Base-by-base conservation (phyloP, 495 filamentous ascomycete genomes). In the Aspergillus haitiensis region DNA sequence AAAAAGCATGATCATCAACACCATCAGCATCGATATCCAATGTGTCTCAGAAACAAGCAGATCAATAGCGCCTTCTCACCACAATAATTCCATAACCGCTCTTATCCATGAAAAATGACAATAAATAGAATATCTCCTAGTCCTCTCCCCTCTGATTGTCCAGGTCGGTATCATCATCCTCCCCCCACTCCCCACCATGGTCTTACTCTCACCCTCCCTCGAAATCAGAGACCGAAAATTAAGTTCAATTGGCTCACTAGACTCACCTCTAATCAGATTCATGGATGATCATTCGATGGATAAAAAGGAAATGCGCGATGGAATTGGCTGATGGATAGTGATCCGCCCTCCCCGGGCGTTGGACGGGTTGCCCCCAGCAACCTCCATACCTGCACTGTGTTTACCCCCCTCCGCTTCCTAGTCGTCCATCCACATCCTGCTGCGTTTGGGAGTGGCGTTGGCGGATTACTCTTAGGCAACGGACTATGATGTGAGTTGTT, bases 341-440 rank as follows among this genome's bases (percentile, higher is more conserved):
- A 52, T 56, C 52, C 60, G 60, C 61, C 45, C 47, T 44, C 61
- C 52, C 56, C 61, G 36, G 55, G 16, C 10, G 50, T 40, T 57
- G 52, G 48, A 45, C 42, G 27, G 59, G 75, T 78, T 78, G 75
- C 75, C 75, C 72, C 62, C 61, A 59, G 70, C 75, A 77, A 78
- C 75, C 59, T 50, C 60, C 34, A 56, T 59, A 53, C 59, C 64
- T 66, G 66, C 69, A 72, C 64, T 53, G 62, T 77, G 75, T 77
- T 77, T 77, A 75, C 71, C 60, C 64, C 60, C 62, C 67, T 67
- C 67, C 59, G 68, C 66, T 68, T 68, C 64, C 63, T 66, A 66
- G 62, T 59, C 56, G 61, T 64, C 66, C 64, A 63, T 40, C 67
- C 63, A 64, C 50, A 66, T 71, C 59, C 42, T 44, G 49, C 56